phyloP scores from a whole-genome alignment of 1,139 yeast genomes.

The Suhomyces ambrosiae region DNA sequence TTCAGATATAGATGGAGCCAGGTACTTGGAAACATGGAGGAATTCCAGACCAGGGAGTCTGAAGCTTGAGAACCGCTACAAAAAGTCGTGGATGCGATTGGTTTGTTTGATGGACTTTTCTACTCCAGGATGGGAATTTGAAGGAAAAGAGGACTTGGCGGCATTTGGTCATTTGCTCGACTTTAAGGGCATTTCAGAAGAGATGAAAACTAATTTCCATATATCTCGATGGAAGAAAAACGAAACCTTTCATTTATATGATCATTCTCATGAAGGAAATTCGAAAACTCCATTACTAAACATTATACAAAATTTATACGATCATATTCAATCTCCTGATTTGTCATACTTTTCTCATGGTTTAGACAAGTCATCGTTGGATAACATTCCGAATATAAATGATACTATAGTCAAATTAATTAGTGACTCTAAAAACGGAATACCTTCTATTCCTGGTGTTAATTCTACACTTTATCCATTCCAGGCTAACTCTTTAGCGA shows the following conservation, averaged over 20 bases:
- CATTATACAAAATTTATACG: conserved; percentile 38
- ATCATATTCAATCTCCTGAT: conserved; percentile 43
- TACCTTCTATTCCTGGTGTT: conserved; percentile 45
- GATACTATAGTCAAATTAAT: conserved; percentile 3
- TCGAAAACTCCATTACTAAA: conserved; percentile 17
- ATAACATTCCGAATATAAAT: not conserved
- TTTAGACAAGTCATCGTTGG: too few species aligned
- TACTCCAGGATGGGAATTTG: conserved; percentile 18
- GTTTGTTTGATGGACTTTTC: conserved; percentile 44
- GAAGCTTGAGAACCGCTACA: conserved; percentile 30
- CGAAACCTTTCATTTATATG: not conserved
- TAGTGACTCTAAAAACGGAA: not conserved
- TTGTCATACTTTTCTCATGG: conserved; percentile 21
- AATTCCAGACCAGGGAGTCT: conserved; percentile 4
- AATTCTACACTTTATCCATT: conserved; percentile 54
- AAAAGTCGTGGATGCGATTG: conserved; percentile 33
- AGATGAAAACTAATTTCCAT: conserved; percentile 26
- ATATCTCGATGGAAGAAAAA: conserved; percentile 33
- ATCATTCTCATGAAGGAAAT: not conserved
- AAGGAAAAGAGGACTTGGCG: not conserved
- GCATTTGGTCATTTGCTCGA: conserved; percentile 1
- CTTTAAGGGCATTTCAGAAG: conserved; percentile 1
- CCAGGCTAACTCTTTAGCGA: conserved; percentile 58
- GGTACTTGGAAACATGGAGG: conserved; percentile 37
- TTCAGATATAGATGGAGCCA: conserved; percentile 41